A percentile compares a stretch with the other conserved stretches of the same genome.
Conservation (phyloP, 495 filamentous ascomycete species). For the Annulohypoxylon bovei region DNA sequence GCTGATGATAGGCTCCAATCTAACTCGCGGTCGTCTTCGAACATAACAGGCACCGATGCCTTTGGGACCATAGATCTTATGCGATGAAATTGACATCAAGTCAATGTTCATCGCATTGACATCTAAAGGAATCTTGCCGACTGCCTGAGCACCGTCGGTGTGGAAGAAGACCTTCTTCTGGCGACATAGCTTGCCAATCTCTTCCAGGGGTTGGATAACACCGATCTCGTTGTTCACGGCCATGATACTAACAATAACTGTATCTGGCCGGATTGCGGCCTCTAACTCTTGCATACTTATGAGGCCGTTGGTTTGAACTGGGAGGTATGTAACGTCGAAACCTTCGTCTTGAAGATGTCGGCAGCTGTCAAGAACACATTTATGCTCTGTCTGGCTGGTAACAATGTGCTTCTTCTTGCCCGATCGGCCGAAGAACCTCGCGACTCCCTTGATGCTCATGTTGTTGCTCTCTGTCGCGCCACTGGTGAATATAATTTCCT, state of each 20-base stretch:
- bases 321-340: conserved; percentile 94
- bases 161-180: conserved; percentile 97
- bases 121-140: conserved; percentile 95
- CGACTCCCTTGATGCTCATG: conserved; percentile 98
- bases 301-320: conserved; percentile 84
- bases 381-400: conserved; percentile 97
- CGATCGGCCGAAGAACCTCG: conserved; percentile 87
- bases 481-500: conserved; percentile 98
- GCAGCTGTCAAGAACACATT: conserved; percentile 97
- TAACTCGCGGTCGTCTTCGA: conserved; percentile 87
- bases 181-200: conserved; percentile 93
- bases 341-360: conserved; percentile 97
- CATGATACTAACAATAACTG: conserved; percentile 94
- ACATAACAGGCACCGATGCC: conserved; percentile 97
- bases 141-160: conserved; percentile 95
- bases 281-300: conserved; percentile 88
- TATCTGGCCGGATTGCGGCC: conserved; percentile 89
- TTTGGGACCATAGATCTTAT: conserved; percentile 99
- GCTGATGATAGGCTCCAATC: conserved; percentile 94
- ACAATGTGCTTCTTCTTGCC: conserved; percentile 99
- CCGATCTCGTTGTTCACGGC: conserved; percentile 99
- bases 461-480: conserved; percentile 99
- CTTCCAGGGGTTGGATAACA: conserved; percentile 92
- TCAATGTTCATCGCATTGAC: conserved; percentile 98
- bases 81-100: conserved; percentile 97